Evolutionary conservation across 768 basidiomycete genomes (phyloP).

Genomic region (Hysterangium stoloniferum): DNA sequence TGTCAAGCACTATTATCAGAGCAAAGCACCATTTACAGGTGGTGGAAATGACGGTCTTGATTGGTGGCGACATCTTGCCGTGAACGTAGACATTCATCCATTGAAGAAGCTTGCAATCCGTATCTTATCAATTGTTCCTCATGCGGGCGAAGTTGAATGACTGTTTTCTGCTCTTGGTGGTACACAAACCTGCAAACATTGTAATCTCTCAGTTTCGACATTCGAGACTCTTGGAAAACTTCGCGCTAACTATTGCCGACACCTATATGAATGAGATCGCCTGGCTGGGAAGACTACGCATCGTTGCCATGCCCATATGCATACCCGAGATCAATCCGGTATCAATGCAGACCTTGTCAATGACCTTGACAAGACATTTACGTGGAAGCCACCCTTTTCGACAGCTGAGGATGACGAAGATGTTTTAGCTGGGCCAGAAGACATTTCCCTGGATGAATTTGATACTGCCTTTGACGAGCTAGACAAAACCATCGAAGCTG

Average conservation of each 20-base stretch:
- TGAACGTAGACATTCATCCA: conserved; percentile 11
- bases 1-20: conserved; percentile 20
- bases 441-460: background rate
- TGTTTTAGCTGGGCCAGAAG: background rate
- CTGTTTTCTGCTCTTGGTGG: too few relatives aligned
- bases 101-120: conserved; percentile 16
- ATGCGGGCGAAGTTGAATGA: too few relatives aligned
- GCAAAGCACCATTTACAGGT: conserved; percentile 20
- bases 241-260: background rate
- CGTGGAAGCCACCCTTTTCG: background rate
- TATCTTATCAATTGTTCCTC: conserved; percentile 1
- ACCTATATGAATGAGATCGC: background rate
- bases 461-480: background rate
- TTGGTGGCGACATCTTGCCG: conserved; percentile 23
- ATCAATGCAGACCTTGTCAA: background rate
- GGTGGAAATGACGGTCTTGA: conserved; percentile 15
- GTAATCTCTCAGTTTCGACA: too few relatives aligned
- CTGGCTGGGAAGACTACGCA: background rate
- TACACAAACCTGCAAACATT: too few relatives aligned
- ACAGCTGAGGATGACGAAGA: background rate
- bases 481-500: background rate
- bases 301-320: background rate
- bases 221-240: background rate
- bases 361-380: background rate
- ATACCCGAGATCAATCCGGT: background rate